Evolutionary conservation across 768 basidiomycete genomes (phyloP), one percentile per base, ranked within the genome.

Genomic region (Amanita fuliginea): DNA sequence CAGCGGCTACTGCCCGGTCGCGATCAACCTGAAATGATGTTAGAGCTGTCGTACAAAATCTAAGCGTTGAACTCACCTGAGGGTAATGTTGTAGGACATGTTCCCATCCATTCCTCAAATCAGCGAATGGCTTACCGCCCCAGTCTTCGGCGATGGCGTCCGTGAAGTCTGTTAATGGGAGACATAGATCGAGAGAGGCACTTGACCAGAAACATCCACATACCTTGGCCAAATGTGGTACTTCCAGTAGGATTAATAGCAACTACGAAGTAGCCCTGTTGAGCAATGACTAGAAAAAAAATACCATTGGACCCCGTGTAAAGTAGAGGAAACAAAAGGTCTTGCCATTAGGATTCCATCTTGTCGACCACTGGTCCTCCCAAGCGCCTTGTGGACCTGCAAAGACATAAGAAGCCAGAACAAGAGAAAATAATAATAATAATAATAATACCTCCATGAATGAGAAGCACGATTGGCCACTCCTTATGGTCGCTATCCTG

Each of bases 181-280:
- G 6, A 10, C 49, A 6, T 35, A 22, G 5, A 42, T n/a, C 14
- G 37, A 39, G 33, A 36, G 24, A 35, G 11, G 28, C 50, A 32
- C 13, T 37, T 28, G 51, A 26, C 36, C n/a, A 14, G 24, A 34
- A 21, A 16, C 42, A 39, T 37, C 55, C 30, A 22, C 40, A 42
- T 57, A 81, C 87, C 73, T 75, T 95, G 92, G 3, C 92, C 93
- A 56, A 93, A 96, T 0, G 88, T 83, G 3, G 95, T 97, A 24
- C 85, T 88, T 7, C 95, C 95, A 0, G 93, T 95, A 2, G 95
- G 95, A 61, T 98, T 97, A 57, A 96, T 83, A 26, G 83, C 73
- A 35, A 96, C 74, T 9, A 80, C 77, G 57, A 95, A 82, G 65
- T 97, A 99, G 0, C 95, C 92, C 60, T 90, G 86, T 57, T 81